Conservation (phyloP, 305 asterid species). For the Fraxinus velutina region DNA sequence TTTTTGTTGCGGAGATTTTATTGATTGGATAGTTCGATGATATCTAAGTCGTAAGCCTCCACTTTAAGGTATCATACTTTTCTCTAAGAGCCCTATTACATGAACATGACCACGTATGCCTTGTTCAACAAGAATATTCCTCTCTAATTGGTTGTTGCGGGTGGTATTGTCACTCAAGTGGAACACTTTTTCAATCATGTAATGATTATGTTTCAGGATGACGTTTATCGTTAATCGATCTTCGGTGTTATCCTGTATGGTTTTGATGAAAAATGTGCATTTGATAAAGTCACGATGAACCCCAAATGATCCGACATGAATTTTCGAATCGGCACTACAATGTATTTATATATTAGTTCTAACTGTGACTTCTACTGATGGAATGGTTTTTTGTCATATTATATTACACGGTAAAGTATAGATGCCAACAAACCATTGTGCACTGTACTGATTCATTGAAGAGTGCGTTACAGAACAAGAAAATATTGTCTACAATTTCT, state of each 20-base stretch:
- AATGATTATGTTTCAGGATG: background rate
- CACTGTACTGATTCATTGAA: background rate
- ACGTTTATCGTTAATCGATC: background rate
- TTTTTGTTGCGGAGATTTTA: background rate
- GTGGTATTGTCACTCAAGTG: background rate
- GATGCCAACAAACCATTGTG: background rate
- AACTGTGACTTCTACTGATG: background rate
- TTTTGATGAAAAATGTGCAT: background rate
- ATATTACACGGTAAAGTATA: background rate
- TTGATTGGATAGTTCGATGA: background rate
- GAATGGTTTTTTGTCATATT: no score
- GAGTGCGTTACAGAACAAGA: background rate
- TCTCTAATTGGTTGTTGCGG: background rate
- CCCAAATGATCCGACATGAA: background rate
- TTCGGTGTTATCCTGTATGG: background rate
- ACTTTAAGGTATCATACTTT: background rate
- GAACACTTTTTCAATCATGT: background rate
- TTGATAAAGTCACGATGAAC: background rate
- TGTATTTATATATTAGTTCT: background rate
- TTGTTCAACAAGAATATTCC: background rate
- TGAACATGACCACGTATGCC: no score
- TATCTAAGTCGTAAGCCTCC: fast-evolving
- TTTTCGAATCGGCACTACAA: background rate
- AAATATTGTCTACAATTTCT: background rate
- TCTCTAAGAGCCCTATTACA: background rate